A percentile compares a stretch with the other conserved stretches of the same genome.
These are phyloP conservation scores for Ophioceras dolichostomum DNA, from an alignment of 2,329 filamentous ascomycete genomes.

Conservation along the genomic window DNA sequence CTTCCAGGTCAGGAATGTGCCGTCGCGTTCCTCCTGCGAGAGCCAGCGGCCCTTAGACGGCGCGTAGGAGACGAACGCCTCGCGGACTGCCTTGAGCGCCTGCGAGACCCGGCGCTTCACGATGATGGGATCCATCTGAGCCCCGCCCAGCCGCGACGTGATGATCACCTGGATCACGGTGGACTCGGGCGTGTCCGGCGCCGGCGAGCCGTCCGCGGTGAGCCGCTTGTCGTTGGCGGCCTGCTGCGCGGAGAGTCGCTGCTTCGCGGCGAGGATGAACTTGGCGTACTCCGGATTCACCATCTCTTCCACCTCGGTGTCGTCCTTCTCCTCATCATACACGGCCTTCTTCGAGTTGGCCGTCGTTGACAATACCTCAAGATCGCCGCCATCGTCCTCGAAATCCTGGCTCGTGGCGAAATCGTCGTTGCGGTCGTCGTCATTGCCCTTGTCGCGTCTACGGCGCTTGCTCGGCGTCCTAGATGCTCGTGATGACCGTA, in stretches of 20 bases:
- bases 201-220: slow-evolving; percentile 6
- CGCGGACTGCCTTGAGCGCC: slow-evolving; percentile 51
- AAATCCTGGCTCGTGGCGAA: too few species aligned
- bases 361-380: not conserved
- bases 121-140: slow-evolving; percentile 26
- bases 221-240: slow-evolving; percentile 5
- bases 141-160: slow-evolving; percentile 45
- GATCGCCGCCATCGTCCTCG: too few species aligned
- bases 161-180: slow-evolving; percentile 39
- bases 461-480: too few species aligned
- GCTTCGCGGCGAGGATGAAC: not conserved
- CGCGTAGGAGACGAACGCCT: slow-evolving; percentile 58
- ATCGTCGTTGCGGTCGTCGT: too few species aligned
- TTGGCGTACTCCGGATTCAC: slow-evolving; percentile 3
- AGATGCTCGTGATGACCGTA: too few species aligned
- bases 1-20: slow-evolving; percentile 70
- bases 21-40: slow-evolving; percentile 27
- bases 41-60: slow-evolving; percentile 27
- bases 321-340: too few species aligned
- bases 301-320: slow-evolving; percentile 4
- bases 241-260: not conserved
- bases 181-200: slow-evolving; percentile 3
- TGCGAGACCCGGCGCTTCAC: slow-evolving; percentile 57
- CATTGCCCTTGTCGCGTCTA: too few species aligned
- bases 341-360: slow-evolving; percentile 8